Percentiles rank a stretch among this genome's conserved stretches.
phyloP scores from a whole-genome alignment of 495 filamentous ascomycete species.

The Ramalina intermedia region DNA sequence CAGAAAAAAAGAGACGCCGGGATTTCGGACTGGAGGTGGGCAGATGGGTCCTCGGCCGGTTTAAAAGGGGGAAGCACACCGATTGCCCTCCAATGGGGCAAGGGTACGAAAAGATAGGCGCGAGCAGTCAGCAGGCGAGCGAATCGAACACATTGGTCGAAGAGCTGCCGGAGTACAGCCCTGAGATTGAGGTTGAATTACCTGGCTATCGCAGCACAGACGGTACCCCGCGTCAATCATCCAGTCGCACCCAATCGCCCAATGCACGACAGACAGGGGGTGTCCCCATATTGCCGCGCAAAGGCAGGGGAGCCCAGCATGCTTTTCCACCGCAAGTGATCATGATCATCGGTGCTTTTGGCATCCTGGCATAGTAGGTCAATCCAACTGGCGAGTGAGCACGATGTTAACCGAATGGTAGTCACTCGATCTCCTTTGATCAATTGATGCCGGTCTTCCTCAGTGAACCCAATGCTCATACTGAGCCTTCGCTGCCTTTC shows the following conservation, averaged over 20 bases:
- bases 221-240: slow-evolving; percentile 52
- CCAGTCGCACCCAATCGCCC: slow-evolving; percentile 35
- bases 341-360: slow-evolving; percentile 73
- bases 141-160: slow-evolving; percentile 40
- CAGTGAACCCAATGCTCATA: slow-evolving; percentile 50
- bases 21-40: slow-evolving; percentile 70
- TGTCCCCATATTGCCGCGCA: slow-evolving; percentile 3
- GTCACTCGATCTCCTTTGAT: slow-evolving; percentile 85
- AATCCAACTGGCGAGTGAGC: slow-evolving; percentile 1
- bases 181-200: slow-evolving; percentile 28
- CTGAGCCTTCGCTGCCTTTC: slow-evolving; percentile 54
- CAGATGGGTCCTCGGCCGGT: slow-evolving; percentile 47
- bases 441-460: slow-evolving; percentile 85
- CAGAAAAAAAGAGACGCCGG: slow-evolving; percentile 58
- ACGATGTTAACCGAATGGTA: slow-evolving; percentile 26
- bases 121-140: slow-evolving; percentile 25
- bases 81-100: not conserved
- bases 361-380: slow-evolving; percentile 89
- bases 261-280: slow-evolving; percentile 13
- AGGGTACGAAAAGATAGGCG: slow-evolving; percentile 18
- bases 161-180: slow-evolving; percentile 47
- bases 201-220: slow-evolving; percentile 53
- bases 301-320: slow-evolving; percentile 23
- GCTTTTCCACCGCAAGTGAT: slow-evolving; percentile 72
- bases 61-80: slow-evolving; percentile 22